A percentile compares a stretch with the other conserved stretches of the same genome.
phyloP scores from a whole-genome alignment of 192 early-diverging fungal genomes.

The Coemansia sp. region DNA sequence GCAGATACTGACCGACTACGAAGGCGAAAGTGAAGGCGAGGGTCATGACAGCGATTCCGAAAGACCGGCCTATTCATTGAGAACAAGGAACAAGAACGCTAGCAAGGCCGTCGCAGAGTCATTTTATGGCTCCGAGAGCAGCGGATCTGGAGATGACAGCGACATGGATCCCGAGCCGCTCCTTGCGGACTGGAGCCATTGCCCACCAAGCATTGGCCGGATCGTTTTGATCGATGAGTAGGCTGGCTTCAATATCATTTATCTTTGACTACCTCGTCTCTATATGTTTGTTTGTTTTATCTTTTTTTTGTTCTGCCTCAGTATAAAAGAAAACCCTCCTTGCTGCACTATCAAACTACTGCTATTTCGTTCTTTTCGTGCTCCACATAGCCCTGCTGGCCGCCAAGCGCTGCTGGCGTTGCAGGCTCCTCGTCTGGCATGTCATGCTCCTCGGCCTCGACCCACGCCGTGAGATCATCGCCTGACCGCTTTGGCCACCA shows the following conservation, averaged over 20 bases:
- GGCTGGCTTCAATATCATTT: too few species aligned
- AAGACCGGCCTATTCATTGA: background rate
- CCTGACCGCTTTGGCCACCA: constrained; percentile 50
- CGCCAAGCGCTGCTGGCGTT: background rate
- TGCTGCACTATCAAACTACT: background rate
- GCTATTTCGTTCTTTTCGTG: background rate
- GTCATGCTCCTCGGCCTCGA: constrained; percentile 21
- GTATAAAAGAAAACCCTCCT: too few species aligned
- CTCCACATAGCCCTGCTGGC: background rate
- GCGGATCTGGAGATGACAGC: constrained; percentile 5
- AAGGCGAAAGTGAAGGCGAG: background rate
- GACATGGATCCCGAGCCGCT: background rate
- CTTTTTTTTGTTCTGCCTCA: too few species aligned
- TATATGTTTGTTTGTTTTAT: too few species aligned
- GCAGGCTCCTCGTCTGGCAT: background rate
- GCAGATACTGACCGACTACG: background rate
- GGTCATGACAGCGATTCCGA: background rate
- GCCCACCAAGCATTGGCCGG: constrained; percentile 28
- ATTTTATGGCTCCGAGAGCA: background rate
- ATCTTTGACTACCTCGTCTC: too few species aligned
- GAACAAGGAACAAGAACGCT: background rate
- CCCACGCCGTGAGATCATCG: constrained; percentile 28
- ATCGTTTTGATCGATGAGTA: constrained; percentile 22
- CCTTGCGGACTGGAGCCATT: constrained; percentile 20
- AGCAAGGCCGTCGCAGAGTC: background rate